Percentiles rank a stretch among this genome's conserved stretches.
These are phyloP conservation scores for Paragyromitra xinjiangensis DNA, from an alignment of 495 filamentous ascomycete genomes.

Conservation along the genomic window DNA sequence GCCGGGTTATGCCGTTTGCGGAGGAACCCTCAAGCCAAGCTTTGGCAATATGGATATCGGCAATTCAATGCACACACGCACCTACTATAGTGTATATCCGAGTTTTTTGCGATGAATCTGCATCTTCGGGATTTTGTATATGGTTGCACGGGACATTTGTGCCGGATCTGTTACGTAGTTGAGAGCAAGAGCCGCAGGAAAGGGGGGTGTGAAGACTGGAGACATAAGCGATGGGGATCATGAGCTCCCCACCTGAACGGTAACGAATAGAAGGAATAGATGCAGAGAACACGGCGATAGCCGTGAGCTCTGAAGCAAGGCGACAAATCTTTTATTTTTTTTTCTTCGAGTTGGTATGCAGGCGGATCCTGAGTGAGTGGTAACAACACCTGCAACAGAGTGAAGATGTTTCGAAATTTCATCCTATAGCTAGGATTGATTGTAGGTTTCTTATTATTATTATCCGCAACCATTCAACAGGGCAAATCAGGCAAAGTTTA, in stretches of 20 bases:
- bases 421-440: slow-evolving; percentile 1
- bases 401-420: slow-evolving; percentile 46
- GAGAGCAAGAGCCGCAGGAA: slow-evolving; percentile 24
- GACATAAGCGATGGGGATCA: slow-evolving; percentile 45
- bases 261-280: slow-evolving; percentile 25
- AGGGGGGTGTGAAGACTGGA: not conserved
- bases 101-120: slow-evolving; percentile 20
- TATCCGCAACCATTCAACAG: slow-evolving; percentile 36
- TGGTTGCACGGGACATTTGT: slow-evolving; percentile 34
- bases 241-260: slow-evolving; percentile 19
- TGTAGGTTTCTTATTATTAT: slow-evolving; percentile 15
- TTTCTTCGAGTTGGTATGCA: not conserved
- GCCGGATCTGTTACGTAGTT: slow-evolving; percentile 28
- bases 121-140: slow-evolving; percentile 21
- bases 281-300: slow-evolving; percentile 31
- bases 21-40: slow-evolving; percentile 19
- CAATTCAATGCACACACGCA: slow-evolving; percentile 38
- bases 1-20: slow-evolving; percentile 39
- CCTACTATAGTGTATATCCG: slow-evolving; percentile 31
- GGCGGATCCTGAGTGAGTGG: slow-evolving; percentile 14
- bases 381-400: slow-evolving; percentile 34
- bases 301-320: slow-evolving; percentile 8
- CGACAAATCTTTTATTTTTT: not conserved
- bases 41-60: slow-evolving; percentile 48
- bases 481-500: slow-evolving; percentile 27